A percentile compares a stretch with the other conserved stretches of the same genome.
These are phyloP conservation scores for Cudoniella acicularis DNA, from an alignment of 495 filamentous ascomycete species.

Conservation along the genomic window DNA sequence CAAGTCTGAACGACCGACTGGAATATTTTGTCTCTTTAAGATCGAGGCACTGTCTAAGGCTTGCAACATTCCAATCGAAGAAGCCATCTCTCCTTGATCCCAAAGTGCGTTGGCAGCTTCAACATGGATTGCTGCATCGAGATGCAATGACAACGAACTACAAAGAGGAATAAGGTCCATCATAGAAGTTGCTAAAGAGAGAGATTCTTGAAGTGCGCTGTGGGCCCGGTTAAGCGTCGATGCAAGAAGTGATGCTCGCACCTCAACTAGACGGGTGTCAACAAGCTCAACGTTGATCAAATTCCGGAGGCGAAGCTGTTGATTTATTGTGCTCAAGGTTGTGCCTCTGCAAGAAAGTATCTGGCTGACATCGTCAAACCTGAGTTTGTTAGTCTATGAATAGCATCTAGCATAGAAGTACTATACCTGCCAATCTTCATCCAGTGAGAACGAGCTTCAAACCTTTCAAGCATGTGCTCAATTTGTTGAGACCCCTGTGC, in stretches of 20 bases:
- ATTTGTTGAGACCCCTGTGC: slow-evolving; percentile 56
- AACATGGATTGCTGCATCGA: slow-evolving; percentile 67
- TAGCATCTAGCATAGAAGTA: no score
- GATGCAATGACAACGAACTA: slow-evolving; percentile 62
- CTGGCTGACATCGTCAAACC: slow-evolving; percentile 75
- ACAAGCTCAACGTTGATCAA: slow-evolving; percentile 50
- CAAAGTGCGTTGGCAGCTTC: slow-evolving; percentile 89
- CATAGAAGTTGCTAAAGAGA: slow-evolving; percentile 78
- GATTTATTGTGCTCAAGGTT: slow-evolving; percentile 74
- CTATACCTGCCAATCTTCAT: slow-evolving; percentile 55
- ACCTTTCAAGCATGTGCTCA: slow-evolving; percentile 54
- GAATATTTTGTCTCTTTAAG: slow-evolving; percentile 65
- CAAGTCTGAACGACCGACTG: slow-evolving; percentile 72
- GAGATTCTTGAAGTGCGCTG: slow-evolving; percentile 76
- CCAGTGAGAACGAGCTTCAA: slow-evolving; percentile 66
- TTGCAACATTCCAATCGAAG: slow-evolving; percentile 86
- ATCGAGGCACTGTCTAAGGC: slow-evolving; percentile 59
- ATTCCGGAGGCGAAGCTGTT: slow-evolving; percentile 57
- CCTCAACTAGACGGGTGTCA: slow-evolving; percentile 68
- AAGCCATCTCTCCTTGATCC: slow-evolving; percentile 89
- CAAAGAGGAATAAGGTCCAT: slow-evolving; percentile 67
- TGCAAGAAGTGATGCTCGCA: slow-evolving; percentile 66
- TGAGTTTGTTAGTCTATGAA: no score
- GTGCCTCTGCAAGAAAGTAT: slow-evolving; percentile 80
- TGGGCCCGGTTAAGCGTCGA: slow-evolving; percentile 73